Conservation (phyloP, 148 eudicot genomes). For the Arbutus unedo region DNA sequence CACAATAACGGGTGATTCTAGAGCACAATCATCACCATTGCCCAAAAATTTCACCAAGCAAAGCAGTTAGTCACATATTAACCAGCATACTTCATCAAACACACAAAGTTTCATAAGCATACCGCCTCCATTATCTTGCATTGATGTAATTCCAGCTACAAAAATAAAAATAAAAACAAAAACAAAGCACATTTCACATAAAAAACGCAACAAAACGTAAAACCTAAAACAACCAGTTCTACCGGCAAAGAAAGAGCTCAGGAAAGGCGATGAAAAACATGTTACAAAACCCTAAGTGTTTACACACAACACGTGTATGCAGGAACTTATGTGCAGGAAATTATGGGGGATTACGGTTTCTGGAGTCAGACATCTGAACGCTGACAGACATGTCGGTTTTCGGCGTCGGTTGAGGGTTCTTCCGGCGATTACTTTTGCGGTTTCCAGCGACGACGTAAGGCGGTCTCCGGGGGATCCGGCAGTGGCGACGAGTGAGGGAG, state of each 20-base stretch:
- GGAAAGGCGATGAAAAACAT: too few species aligned
- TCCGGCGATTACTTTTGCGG: constrained; percentile 32
- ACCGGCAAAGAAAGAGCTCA: too few species aligned
- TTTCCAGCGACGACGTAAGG: constrained; percentile 8
- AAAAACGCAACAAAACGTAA: too few species aligned
- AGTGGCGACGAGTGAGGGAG: constrained; percentile 23
- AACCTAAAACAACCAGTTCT: too few species aligned
- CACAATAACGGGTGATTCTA: not conserved
- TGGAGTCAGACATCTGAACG: constrained; percentile 26
- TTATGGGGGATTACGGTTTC: constrained; percentile 30
- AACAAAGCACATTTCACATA: too few species aligned
- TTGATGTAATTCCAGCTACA: not conserved
- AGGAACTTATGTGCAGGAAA: not conserved
- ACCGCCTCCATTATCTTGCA: not conserved
- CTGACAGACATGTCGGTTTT: constrained; percentile 53
- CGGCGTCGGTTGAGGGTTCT: constrained; percentile 22
- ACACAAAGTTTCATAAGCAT: not conserved
- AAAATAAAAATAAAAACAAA: too few species aligned
- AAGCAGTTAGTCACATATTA: not conserved
- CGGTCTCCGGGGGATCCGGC: constrained; percentile 26
- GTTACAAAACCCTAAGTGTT: too few species aligned
- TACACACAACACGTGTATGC: too few species aligned
- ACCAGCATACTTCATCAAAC: constrained; percentile 1
- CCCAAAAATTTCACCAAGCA: not conserved
- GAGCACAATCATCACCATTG: not conserved